Evolutionary conservation across 2,329 filamentous ascomycete genomes (phyloP).

Genomic region (Cadophora malorum): DNA sequence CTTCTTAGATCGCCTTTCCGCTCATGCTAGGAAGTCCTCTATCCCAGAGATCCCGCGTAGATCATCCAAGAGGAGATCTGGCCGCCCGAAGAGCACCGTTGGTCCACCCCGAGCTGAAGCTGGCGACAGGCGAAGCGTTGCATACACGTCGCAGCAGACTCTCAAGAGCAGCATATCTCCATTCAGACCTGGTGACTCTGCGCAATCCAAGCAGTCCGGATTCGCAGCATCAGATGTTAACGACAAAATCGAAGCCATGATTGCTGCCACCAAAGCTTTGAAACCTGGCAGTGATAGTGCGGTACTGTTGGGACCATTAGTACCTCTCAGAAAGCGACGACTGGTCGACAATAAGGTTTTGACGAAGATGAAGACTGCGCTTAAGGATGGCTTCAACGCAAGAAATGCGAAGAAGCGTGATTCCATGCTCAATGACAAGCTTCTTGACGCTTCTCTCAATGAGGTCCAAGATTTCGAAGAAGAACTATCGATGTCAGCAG

Average conservation of each 20-base stretch:
- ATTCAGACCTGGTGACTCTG: not conserved
- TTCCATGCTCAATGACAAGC: conserved; percentile 27
- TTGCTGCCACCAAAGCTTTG: conserved; percentile 31
- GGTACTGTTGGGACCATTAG: conserved; percentile 20
- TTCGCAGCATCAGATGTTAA: conserved; percentile 26
- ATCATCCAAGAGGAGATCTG: conserved; percentile 37
- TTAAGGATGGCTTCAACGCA: conserved; percentile 31
- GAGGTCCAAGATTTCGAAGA: conserved; percentile 24
- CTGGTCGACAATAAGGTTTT: conserved; percentile 35
- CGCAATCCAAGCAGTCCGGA: conserved; percentile 10
- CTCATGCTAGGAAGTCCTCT: conserved; percentile 31
- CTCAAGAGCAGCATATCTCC: conserved; percentile 20
- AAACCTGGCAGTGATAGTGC: conserved; percentile 25
- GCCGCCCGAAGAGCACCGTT: conserved; percentile 20
- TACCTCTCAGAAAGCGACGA: conserved; percentile 33
- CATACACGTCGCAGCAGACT: not conserved
- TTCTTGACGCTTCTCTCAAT: conserved; percentile 25
- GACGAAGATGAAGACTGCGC: conserved; percentile 33
- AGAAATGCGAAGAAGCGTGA: conserved; percentile 30
- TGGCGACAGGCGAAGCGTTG: conserved; percentile 7
- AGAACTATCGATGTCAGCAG: conserved; percentile 19
- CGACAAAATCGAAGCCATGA: conserved; percentile 31
- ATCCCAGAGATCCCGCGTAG: conserved; percentile 36
- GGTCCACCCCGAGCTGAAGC: conserved; percentile 6
- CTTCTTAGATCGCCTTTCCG: not conserved